Conservation (phyloP, 371 early-diverging fungal species). For the Actinomortierella wolfii region DNA sequence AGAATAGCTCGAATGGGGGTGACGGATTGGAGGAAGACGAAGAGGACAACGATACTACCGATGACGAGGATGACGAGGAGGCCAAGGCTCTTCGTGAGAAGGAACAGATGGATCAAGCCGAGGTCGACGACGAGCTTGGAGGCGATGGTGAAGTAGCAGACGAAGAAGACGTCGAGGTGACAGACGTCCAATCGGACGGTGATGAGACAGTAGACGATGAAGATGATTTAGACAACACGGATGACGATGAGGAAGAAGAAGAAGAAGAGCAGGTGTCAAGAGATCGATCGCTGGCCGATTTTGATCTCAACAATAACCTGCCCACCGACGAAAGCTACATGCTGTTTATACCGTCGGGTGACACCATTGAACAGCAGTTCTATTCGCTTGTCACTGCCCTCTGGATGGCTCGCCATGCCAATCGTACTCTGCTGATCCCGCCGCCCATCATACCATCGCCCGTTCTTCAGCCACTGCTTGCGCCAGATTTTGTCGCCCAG, state of each 20-base stretch:
- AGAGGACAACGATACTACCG: not conserved
- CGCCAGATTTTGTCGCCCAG: too few species aligned
- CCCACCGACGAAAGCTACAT: conserved; percentile 18
- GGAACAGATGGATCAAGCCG: too few species aligned
- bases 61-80: not conserved
- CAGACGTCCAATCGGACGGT: too few species aligned
- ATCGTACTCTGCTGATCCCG: conserved; percentile 30
- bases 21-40: conserved; percentile 5
- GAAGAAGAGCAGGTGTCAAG: not conserved
- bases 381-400: conserved; percentile 30
- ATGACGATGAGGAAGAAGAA: not conserved
- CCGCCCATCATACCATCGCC: conserved; percentile 41
- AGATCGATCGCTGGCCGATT: conserved; percentile 11
- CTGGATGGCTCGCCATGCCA: conserved; percentile 42
- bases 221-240: not conserved
- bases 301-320: conserved; percentile 22
- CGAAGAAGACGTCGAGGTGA: too few species aligned
- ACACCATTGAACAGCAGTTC: conserved; percentile 38
- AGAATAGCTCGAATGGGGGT: too few species aligned
- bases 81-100: not conserved
- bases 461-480: too few species aligned
- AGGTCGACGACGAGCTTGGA: too few species aligned
- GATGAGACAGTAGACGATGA: not conserved
- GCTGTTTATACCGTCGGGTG: conserved; percentile 33
- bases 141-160: too few species aligned